These are phyloP conservation scores for Eucalyptus pumila DNA, from an alignment of 345 rosid genomes.

Conservation along the genomic window DNA sequence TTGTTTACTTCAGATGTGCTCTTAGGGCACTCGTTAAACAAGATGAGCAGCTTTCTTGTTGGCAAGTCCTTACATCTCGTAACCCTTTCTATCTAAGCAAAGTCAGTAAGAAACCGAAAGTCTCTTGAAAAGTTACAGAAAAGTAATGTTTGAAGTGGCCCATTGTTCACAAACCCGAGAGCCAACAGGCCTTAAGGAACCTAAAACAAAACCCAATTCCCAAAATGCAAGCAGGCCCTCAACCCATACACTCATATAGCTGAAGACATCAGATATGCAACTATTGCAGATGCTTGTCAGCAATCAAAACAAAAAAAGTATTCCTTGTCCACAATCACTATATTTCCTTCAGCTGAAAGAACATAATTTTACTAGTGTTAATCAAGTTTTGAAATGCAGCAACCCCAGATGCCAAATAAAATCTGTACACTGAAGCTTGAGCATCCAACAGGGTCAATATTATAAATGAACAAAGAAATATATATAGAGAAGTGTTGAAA, in stretches of 20 bases:
- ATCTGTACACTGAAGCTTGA: neutral
- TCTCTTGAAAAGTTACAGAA: neutral
- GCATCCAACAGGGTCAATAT: neutral
- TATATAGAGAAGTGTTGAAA: neutral
- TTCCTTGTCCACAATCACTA: neutral
- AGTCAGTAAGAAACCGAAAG: neutral
- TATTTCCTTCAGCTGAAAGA: neutral
- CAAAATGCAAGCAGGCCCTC: neutral
- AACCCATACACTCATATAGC: neutral
- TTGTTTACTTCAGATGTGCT: neutral
- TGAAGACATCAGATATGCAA: neutral
- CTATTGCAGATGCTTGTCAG: neutral
- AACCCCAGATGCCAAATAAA: neutral
- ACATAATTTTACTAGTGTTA: neutral
- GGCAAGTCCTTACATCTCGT: neutral
- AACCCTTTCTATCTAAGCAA: neutral
- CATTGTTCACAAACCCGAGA: neutral
- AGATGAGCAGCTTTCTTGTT: neutral
- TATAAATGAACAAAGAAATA: no score
- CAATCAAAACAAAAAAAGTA: no score
- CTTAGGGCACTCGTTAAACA: neutral
- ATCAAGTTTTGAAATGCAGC: neutral
- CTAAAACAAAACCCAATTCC: neutral
- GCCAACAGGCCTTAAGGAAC: neutral
- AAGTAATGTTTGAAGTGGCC: neutral